A percentile compares a stretch with the other conserved stretches of the same genome.
These are phyloP conservation scores for Aspergillus fumigatiaffinis DNA, from an alignment of 2,329 filamentous ascomycete species.

Conservation along the genomic window DNA sequence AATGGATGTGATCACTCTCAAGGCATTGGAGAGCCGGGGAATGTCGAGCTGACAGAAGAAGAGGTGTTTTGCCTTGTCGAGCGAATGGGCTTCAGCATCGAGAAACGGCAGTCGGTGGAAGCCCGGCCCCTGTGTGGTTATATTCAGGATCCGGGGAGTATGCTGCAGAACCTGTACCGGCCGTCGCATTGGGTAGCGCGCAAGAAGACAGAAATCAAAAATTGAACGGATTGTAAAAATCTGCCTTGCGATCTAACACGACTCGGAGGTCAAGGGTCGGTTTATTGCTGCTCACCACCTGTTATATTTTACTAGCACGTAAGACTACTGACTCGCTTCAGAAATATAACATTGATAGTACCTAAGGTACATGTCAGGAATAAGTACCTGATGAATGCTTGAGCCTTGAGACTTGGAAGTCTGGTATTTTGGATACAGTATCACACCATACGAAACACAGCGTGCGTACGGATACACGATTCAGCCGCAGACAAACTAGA, in stretches of 20 bases:
- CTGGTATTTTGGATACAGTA: background rate
- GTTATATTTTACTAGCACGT: background rate
- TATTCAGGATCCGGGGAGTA: conserved; percentile 77
- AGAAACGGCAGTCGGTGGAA: conserved; percentile 57
- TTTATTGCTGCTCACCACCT: background rate
- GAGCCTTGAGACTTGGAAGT: background rate
- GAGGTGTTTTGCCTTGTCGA: conserved; percentile 76
- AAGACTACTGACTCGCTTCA: background rate
- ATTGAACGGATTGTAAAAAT: background rate
- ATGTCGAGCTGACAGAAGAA: conserved; percentile 83
- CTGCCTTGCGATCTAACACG: no score
- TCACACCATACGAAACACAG: conserved; percentile 5
- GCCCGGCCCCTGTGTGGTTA: conserved; percentile 64
- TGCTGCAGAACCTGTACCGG: conserved; percentile 78
- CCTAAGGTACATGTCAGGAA: no score
- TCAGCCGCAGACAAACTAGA: conserved; percentile 18
- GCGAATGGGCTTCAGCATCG: conserved; percentile 71
- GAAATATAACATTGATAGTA: background rate
- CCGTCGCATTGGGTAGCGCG: conserved; percentile 82
- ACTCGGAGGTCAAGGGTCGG: background rate
- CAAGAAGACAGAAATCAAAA: conserved; percentile 46
- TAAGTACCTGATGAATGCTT: no score
- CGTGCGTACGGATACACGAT: conserved; percentile 7
- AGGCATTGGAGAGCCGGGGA: conserved; percentile 84
- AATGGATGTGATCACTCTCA: conserved; percentile 27